Base-by-base conservation (phyloP, 2,329 filamentous ascomycete genomes). In the Xylariaceae sp. region DNA sequence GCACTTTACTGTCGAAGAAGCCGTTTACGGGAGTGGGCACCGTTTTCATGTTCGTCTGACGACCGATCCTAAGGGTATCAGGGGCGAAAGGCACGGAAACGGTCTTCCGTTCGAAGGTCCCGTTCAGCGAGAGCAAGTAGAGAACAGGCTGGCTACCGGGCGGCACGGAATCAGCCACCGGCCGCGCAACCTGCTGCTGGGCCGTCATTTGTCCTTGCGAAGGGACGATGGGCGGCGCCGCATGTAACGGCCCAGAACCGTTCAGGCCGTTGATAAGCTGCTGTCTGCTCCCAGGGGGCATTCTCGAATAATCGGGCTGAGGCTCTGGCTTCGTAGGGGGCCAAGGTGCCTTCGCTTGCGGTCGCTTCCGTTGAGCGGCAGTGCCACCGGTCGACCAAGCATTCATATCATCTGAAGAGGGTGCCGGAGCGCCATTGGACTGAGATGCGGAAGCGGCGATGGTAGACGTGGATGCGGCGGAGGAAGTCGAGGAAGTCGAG, bases 1-100 rank as follows among this genome's bases (percentile, higher is more conserved):
- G 75, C 17, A 98, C 92, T 64, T 98, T 98, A 36, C 90, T 97
- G 62, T 98, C 92, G 57, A 98, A 98, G 63, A 85, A 98, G 24
- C 92, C 92, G 64, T 98, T 98, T 44, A 82, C 68, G 1, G 88
- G 81, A 0, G 89, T 95, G 0, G 92, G 92, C 9, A 94, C 77
- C 0, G 92, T 97, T 65, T 95, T 97, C 50, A 88, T 86, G 63
- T 98, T 98, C 14, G 92, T 98, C 65, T 98, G 92, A 33, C 92
- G 84, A 31, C 92, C 92, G 57, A 98, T 95, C 47, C 88, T 82
- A 34, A 98, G 71, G 28, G 86, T 84, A n/a, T 97, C 90, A n/a
- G 92, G 92, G 48, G 78, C 85, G 60, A 85, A 95, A 0, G 92
- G 92, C 2, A 98, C 87, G 23, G 78, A 86, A 53, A 98, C 97